phyloP scores from a whole-genome alignment of 1,139 yeast genomes.

The Saccharomyces hybrid region DNA sequence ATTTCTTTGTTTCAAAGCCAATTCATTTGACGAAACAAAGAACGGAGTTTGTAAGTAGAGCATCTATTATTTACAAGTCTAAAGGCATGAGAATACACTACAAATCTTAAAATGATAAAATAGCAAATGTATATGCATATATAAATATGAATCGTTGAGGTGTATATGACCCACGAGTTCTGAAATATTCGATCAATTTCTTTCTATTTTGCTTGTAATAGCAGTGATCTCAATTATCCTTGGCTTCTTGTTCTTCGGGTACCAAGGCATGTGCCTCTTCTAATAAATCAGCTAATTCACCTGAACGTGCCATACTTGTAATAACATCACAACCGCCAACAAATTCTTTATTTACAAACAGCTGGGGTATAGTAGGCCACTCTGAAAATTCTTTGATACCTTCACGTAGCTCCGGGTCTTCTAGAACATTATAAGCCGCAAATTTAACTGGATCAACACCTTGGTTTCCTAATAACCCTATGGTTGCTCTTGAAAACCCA shows the following conservation, averaged over 20 bases:
- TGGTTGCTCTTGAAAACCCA: conserved; percentile 93
- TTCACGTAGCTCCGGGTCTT: conserved; percentile 82
- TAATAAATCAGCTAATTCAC: conserved; percentile 80
- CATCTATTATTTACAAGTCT: conserved; percentile 27
- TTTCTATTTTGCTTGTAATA: not conserved
- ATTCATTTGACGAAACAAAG: conserved; percentile 8
- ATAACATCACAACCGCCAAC: conserved; percentile 97
- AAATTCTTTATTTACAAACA: conserved; percentile 67
- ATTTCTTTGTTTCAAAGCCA: conserved; percentile 2
- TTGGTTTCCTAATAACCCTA: conserved; percentile 87
- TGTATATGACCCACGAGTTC: not conserved
- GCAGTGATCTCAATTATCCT: not conserved
- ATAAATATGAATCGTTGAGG: not conserved
- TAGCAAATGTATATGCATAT: conserved; percentile 1
- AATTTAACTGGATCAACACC: conserved; percentile 95
- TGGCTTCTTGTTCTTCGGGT: conserved; percentile 52
- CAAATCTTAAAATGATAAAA: not conserved
- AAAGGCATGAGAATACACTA: conserved; percentile 28
- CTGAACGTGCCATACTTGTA: conserved; percentile 82
- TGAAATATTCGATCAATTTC: not conserved
- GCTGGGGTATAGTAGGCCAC: conserved; percentile 58
- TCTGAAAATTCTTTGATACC: conserved; percentile 93
- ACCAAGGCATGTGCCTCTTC: conserved; percentile 74
- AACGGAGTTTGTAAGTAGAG: conserved; percentile 30
- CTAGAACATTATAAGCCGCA: conserved; percentile 94